phyloP scores from a whole-genome alignment of 805 yeast genomes.

The Zygosaccharomyces pseudorouxii region DNA sequence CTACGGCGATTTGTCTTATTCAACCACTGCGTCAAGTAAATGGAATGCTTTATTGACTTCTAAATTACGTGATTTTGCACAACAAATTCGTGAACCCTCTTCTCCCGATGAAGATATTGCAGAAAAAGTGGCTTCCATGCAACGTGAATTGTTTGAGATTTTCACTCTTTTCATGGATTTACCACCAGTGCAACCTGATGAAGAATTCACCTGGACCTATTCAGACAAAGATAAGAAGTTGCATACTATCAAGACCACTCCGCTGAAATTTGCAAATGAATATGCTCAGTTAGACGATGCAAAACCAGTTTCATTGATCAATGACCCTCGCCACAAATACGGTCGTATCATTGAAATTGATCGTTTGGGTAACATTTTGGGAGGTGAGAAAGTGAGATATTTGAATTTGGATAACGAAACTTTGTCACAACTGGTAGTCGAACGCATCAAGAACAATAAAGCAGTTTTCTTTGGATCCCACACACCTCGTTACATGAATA shows the following conservation, averaged over 20 bases:
- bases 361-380: conserved; percentile 66
- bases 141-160: conserved; percentile 59
- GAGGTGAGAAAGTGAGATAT: conserved; percentile 66
- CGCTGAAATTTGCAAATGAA: conserved; percentile 56
- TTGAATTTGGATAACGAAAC: conserved; percentile 59
- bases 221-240: conserved; percentile 61
- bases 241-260: conserved; percentile 51
- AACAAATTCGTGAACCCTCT: conserved; percentile 49
- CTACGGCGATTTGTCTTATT: conserved; percentile 63
- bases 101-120: conserved; percentile 40
- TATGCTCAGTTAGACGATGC: conserved; percentile 50
- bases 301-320: conserved; percentile 59
- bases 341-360: conserved; percentile 64
- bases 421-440: conserved; percentile 57
- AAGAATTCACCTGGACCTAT: conserved; percentile 69
- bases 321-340: conserved; percentile 77
- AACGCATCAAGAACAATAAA: conserved; percentile 65
- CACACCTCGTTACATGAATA: conserved; percentile 73
- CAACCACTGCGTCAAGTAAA: conserved; percentile 45
- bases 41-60: conserved; percentile 62
- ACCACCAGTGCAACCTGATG: conserved; percentile 68
- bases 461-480: conserved; percentile 88
- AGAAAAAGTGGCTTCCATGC: conserved; percentile 44
- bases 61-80: conserved; percentile 74
- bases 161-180: conserved; percentile 67